Base-by-base conservation (phyloP, 768 basidiomycete genomes). In the Termitomyces sp. region DNA sequence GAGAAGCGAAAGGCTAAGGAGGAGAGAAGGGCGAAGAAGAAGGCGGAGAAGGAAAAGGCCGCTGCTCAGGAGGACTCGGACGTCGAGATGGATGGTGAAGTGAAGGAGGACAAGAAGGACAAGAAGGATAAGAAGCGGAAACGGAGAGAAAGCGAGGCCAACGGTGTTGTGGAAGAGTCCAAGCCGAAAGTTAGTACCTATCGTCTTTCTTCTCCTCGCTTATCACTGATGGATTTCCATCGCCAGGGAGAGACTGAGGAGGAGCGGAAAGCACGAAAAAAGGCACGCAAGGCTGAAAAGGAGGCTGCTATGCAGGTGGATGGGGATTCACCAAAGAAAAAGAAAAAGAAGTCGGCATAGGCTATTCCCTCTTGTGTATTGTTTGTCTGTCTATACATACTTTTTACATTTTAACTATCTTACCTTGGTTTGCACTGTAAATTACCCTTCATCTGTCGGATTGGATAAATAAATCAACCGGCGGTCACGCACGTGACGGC, bases 1-100 rank as follows among this genome's bases (percentile, higher is more conserved):
- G 95, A 96, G 76, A 93, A 92, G 79, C 82, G 79, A 72, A 84
- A 77, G 68, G 83, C 82, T 41, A 93, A 91, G 75, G 89, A 93
- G 75, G 90, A 90, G 75, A 80, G 79, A 70, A 81, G 71, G 70
- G 86, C 88, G 58, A 90, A 87, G 76, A 88, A 80, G 74, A 80
- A 75, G 66, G 87, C 81, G 54, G 82, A 76, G 72, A 79, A 78
- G 68, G 74, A 71, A 66, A 68, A 71, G 34, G 70, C 62, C 46
- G 74, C 67, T 48, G 72, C 72, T 20, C 68, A 66, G 34, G 74
- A 72, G 49, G 64, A 58, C 42, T 61, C 67, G 48, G 67, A 67
- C 44, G 68, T 62, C 44, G 66, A 70, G 33, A 71, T 72, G 74
- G 70, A 87, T 73, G 72, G 79, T 71, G 76, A 83, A 11, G 65